phyloP scores from a whole-genome alignment of 2,329 filamentous ascomycete species.

The Colletotrichum sp. region DNA sequence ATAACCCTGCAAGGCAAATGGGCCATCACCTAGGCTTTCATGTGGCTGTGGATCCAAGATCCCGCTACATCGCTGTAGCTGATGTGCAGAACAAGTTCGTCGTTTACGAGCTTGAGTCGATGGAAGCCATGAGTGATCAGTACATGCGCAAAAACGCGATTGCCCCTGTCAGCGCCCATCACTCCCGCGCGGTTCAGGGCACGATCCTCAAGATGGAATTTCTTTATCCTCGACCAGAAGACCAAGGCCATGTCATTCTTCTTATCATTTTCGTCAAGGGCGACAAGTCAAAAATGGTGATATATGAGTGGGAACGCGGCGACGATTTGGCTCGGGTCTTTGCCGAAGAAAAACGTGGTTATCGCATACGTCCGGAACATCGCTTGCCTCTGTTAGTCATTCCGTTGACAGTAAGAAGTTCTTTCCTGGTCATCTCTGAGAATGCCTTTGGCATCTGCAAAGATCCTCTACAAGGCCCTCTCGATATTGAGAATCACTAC shows the following conservation, averaged over 20 bases:
- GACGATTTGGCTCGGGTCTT: conserved; percentile 52
- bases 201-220: conserved; percentile 90
- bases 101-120: conserved; percentile 71
- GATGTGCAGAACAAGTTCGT: conserved; percentile 74
- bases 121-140: conserved; percentile 54
- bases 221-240: conserved; percentile 70
- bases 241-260: conserved; percentile 76
- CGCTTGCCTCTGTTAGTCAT: conserved; percentile 73
- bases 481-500: conserved; percentile 48
- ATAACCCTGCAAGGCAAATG: conserved; percentile 58
- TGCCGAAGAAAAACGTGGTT: conserved; percentile 51
- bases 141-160: conserved; percentile 52
- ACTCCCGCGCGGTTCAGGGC: conserved; percentile 62
- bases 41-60: conserved; percentile 80
- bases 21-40: conserved; percentile 63
- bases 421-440: conserved; percentile 73
- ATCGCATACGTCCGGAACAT: conserved; percentile 53
- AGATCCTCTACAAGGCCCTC: conserved; percentile 56
- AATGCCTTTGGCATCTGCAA: conserved; percentile 61
- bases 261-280: conserved; percentile 64
- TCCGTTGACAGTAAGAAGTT: conserved; percentile 71
- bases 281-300: conserved; percentile 55
- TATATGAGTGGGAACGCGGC: conserved; percentile 66
- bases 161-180: conserved; percentile 59
- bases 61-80: conserved; percentile 70